These are phyloP conservation scores for Metrosideros polymorpha DNA, from an alignment of 441 rosid species.

Conservation along the genomic window DNA sequence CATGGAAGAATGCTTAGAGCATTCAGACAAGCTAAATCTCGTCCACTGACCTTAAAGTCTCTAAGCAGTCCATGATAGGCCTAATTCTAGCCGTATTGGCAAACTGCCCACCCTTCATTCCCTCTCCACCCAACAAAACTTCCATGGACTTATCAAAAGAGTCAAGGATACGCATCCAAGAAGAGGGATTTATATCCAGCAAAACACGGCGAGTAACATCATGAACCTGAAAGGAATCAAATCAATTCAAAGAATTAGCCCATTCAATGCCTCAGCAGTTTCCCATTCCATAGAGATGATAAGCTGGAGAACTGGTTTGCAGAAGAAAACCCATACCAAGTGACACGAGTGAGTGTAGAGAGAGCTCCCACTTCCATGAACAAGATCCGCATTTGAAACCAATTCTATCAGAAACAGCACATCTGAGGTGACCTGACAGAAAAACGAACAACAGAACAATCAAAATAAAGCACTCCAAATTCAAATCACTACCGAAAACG, in stretches of 20 bases:
- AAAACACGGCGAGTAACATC: slow-evolving; percentile 39
- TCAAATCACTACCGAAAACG: not conserved
- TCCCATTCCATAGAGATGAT: not conserved
- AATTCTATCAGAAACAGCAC: slow-evolving; percentile 12
- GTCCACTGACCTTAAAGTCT: slow-evolving; percentile 10
- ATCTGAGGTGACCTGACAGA: slow-evolving; percentile 9
- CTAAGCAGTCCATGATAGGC: slow-evolving; percentile 11
- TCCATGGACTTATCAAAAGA: slow-evolving; percentile 35
- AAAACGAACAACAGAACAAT: not conserved
- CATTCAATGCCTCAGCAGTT: not conserved
- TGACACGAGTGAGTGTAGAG: slow-evolving; percentile 1
- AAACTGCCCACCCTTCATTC: slow-evolving; percentile 1
- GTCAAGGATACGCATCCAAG: slow-evolving; percentile 42
- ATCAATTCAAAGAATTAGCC: not conserved
- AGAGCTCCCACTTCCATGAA: not conserved
- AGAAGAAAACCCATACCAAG: slow-evolving; percentile 2
- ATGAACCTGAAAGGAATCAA: slow-evolving; percentile 28
- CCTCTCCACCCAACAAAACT: slow-evolving; percentile 30
- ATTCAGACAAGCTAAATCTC: not conserved
- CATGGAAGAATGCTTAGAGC: not conserved
- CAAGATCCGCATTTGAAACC: slow-evolving; percentile 2
- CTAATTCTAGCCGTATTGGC: slow-evolving; percentile 2
- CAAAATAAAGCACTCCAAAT: not conserved
- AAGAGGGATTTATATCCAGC: slow-evolving; percentile 40
- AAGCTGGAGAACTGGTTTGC: not conserved